phyloP scores from a whole-genome alignment of 805 yeast genomes.

The Starmerella bombi region DNA sequence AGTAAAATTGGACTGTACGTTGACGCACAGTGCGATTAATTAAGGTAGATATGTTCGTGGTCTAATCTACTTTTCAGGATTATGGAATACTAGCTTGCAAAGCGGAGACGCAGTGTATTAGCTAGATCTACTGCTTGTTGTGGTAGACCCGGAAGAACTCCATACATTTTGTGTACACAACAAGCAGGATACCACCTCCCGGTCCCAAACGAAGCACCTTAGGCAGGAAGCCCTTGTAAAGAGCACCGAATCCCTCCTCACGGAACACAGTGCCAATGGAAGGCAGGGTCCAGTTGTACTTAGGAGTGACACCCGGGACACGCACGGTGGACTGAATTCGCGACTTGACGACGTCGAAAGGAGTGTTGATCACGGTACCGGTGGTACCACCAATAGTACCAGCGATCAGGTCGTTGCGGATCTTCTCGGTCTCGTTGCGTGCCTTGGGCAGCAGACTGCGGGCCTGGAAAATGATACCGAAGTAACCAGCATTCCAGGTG shows the following conservation, averaged over 20 bases:
- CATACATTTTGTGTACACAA: slow-evolving; percentile 91
- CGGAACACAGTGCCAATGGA: slow-evolving; percentile 56
- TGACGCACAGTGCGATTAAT: too few relatives aligned
- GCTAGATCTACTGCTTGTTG: neutral
- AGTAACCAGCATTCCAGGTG: slow-evolving; percentile 95
- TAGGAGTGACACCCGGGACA: slow-evolving; percentile 62
- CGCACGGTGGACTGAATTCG: slow-evolving; percentile 71
- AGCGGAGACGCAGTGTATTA: too few relatives aligned
- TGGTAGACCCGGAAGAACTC: slow-evolving; percentile 51
- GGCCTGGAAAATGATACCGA: slow-evolving; percentile 85
- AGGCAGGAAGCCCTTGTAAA: slow-evolving; percentile 93
- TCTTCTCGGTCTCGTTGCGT: slow-evolving; percentile 54
- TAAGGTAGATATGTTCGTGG: too few relatives aligned
- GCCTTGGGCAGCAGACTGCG: slow-evolving; percentile 70
- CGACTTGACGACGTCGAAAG: slow-evolving; percentile 91
- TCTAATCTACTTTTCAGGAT: too few relatives aligned
- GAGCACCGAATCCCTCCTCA: slow-evolving; percentile 87
- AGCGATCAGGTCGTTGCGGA: slow-evolving; percentile 73
- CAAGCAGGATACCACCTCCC: slow-evolving; percentile 96
- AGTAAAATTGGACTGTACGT: too few relatives aligned
- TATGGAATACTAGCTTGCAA: too few relatives aligned
- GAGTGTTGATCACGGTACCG: slow-evolving; percentile 92
- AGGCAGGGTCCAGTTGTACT: slow-evolving; percentile 87
- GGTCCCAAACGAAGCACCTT: slow-evolving; percentile 96
- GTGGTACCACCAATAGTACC: slow-evolving; percentile 95